phyloP scores from a whole-genome alignment of 768 basidiomycete genomes.

The Naganishia kalamii region DNA sequence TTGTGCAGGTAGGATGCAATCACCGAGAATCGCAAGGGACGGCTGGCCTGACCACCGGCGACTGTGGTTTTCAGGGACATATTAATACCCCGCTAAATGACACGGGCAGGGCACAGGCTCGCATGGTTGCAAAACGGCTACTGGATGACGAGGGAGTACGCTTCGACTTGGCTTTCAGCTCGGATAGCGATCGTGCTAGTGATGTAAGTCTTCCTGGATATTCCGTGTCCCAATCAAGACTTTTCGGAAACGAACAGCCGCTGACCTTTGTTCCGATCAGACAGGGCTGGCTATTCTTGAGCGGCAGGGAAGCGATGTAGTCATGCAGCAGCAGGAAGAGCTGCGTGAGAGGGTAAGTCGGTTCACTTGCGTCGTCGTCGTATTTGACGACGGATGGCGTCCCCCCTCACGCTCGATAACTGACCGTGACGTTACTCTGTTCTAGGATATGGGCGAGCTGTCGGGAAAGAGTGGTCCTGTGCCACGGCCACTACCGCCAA shows the following conservation, averaged over 20 bases:
- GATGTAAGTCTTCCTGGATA: constrained; percentile 50
- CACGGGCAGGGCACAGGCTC: constrained; percentile 58
- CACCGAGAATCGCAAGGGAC: no score
- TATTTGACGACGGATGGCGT: background rate
- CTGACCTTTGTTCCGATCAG: background rate
- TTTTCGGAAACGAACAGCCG: background rate
- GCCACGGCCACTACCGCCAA: constrained; percentile 6
- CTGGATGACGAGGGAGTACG: constrained; percentile 47
- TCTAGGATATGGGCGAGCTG: constrained; percentile 19
- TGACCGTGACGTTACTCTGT: background rate
- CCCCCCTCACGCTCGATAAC: background rate
- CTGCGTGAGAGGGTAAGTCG: constrained; percentile 19
- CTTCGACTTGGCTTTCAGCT: constrained; percentile 61
- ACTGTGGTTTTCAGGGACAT: constrained; percentile 59
- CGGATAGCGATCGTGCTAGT: constrained; percentile 51
- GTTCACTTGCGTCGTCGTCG: background rate
- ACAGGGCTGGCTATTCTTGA: constrained; percentile 13
- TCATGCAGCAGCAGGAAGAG: constrained; percentile 1
- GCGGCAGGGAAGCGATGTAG: background rate
- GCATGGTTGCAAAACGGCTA: constrained; percentile 55
- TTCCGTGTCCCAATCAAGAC: background rate
- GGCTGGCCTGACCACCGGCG: no score
- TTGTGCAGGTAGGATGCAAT: no score
- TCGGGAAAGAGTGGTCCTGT: constrained; percentile 8
- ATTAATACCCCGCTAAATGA: constrained; percentile 63